A percentile compares a stretch with the other conserved stretches of the same genome.
phyloP scores from a whole-genome alignment of 805 yeast genomes.

The Kockiozyma suomiensis region DNA sequence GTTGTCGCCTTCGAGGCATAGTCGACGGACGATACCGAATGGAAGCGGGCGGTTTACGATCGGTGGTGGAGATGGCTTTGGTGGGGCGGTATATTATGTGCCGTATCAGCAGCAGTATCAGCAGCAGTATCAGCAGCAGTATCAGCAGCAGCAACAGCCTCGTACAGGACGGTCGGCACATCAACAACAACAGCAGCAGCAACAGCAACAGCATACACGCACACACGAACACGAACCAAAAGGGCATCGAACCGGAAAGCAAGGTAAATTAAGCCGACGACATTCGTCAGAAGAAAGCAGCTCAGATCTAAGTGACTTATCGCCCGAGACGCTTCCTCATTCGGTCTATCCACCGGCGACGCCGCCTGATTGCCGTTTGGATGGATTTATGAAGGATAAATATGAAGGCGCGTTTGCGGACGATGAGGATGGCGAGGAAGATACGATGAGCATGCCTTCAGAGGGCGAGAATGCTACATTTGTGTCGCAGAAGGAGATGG shows the following conservation, averaged over 20 bases:
- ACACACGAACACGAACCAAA: too few relatives aligned
- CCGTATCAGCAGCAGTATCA: background rate
- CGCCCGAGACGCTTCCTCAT: slow-evolving; percentile 26
- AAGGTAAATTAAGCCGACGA: background rate
- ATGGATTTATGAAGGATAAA: slow-evolving; percentile 3
- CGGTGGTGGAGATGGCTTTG: background rate
- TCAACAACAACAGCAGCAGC: slow-evolving; percentile 2
- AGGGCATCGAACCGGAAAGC: background rate
- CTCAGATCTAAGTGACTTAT: slow-evolving; percentile 29
- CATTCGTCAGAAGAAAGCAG: slow-evolving; percentile 23
- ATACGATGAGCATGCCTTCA: background rate
- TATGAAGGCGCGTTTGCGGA: background rate
- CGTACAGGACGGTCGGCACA: too few relatives aligned
- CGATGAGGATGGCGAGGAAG: background rate
- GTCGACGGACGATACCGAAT: background rate
- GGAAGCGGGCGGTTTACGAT: background rate
- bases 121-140: background rate
- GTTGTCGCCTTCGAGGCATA: background rate
- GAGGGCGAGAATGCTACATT: slow-evolving; percentile 8
- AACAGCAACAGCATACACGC: background rate
- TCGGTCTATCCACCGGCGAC: slow-evolving; percentile 17
- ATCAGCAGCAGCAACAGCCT: background rate
- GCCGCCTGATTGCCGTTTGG: slow-evolving; percentile 25
- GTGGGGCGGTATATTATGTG: background rate
- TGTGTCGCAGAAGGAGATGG: slow-evolving; percentile 19